A percentile compares a stretch with the other conserved stretches of the same genome.
Evolutionary conservation across 805 yeast species (phyloP).

Genomic region (Komagataella mondaviorum): DNA sequence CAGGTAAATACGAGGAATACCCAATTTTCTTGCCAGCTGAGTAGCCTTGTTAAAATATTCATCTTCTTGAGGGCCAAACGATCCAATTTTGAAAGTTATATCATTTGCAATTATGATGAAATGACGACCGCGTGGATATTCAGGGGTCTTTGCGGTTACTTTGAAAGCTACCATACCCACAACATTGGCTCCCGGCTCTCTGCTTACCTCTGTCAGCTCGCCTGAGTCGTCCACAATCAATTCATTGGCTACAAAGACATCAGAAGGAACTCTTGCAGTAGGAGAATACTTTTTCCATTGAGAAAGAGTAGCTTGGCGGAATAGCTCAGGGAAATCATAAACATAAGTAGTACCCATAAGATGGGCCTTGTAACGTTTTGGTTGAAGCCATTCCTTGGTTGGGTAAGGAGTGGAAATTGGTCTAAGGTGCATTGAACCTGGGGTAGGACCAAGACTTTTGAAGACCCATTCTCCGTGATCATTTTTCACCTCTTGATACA

Average conservation of each 20-base stretch:
- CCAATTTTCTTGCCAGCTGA: constrained; percentile 77
- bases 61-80: constrained; percentile 96
- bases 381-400: constrained; percentile 95
- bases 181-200: constrained; percentile 94
- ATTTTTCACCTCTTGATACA: constrained; percentile 90
- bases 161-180: constrained; percentile 98
- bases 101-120: constrained; percentile 91
- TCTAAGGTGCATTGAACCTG: constrained; percentile 96
- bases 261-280: constrained; percentile 51
- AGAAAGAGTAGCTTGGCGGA: constrained; percentile 80
- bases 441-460: constrained; percentile 75
- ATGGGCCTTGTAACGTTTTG: constrained; percentile 97
- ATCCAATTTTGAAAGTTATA: constrained; percentile 95
- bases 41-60: constrained; percentile 85
- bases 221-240: constrained; percentile 75
- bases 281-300: constrained; percentile 69
- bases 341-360: constrained; percentile 96
- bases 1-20: constrained; percentile 89
- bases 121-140: constrained; percentile 93
- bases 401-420: constrained; percentile 94
- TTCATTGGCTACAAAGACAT: constrained; percentile 67
- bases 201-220: constrained; percentile 70
- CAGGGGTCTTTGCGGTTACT: constrained; percentile 86
- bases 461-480: constrained; percentile 93
- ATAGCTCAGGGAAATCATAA: constrained; percentile 97